These are phyloP conservation scores for Ophiostoma novo-ulmi DNA, from an alignment of 2,329 filamentous ascomycete genomes.

Conservation along the genomic window DNA sequence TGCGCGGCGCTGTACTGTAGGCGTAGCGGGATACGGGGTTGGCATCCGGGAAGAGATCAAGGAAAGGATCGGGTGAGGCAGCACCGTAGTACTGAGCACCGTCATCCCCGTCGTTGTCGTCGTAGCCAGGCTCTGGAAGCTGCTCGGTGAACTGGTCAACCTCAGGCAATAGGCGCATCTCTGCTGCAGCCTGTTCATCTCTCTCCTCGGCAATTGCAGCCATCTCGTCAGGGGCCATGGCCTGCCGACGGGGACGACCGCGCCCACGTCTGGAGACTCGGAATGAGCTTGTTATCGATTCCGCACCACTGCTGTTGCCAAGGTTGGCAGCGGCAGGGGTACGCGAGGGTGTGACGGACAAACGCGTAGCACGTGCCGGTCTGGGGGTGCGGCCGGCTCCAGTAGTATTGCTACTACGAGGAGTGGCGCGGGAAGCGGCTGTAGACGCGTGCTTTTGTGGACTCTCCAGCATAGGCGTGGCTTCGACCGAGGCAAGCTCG, in stretches of 20 bases:
- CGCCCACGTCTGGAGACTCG: slow-evolving; percentile 32
- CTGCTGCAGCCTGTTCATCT: slow-evolving; percentile 10
- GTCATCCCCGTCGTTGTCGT: neutral
- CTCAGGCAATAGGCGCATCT: neutral
- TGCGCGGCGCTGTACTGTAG: neutral
- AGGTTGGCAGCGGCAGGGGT: neutral
- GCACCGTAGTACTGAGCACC: neutral
- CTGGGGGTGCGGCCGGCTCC: slow-evolving; percentile 6
- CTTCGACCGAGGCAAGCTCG: slow-evolving; percentile 18
- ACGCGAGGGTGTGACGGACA: neutral
- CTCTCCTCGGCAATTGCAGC: slow-evolving; percentile 30
- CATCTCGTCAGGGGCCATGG: slow-evolving; percentile 30
- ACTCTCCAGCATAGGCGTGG: slow-evolving; percentile 10
- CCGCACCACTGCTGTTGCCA: slow-evolving; percentile 17
- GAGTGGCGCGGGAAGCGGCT: slow-evolving; percentile 5
- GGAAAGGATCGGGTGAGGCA: slow-evolving; percentile 19
- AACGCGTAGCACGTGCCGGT: neutral
- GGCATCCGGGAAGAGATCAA: neutral
- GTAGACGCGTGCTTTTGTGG: slow-evolving; percentile 16
- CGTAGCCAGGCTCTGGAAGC: neutral
- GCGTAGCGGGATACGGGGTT: neutral
- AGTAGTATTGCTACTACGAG: slow-evolving; percentile 6
- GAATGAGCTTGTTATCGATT: slow-evolving; percentile 24
- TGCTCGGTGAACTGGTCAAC: neutral
- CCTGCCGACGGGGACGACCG: slow-evolving; percentile 33